These are phyloP conservation scores for Tremella yokohamensis DNA, from an alignment of 768 basidiomycete species.

Conservation along the genomic window DNA sequence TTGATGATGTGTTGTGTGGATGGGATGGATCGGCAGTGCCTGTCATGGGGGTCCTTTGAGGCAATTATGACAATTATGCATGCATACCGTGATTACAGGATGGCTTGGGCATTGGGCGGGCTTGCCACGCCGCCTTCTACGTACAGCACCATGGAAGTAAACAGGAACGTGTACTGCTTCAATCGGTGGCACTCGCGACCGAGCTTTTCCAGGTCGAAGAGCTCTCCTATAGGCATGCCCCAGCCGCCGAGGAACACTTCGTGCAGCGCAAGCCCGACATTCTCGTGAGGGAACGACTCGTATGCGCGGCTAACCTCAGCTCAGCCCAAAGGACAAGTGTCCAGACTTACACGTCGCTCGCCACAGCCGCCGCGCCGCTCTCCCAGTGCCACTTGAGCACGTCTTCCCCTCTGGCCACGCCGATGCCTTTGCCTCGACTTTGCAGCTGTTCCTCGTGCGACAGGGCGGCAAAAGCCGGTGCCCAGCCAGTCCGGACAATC, in stretches of 20 bases:
- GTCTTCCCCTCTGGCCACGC: conserved; percentile 8
- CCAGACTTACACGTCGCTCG: not conserved
- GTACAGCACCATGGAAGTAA: conserved; percentile 10
- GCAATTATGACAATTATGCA: too few relatives aligned
- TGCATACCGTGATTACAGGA: too few relatives aligned
- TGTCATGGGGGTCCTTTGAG: too few relatives aligned
- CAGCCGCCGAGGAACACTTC: conserved; percentile 10
- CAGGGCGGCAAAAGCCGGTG: conserved; percentile 1
- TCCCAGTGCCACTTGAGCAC: conserved; percentile 15
- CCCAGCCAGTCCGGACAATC: conserved; percentile 13
- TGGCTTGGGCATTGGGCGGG: conserved; percentile 5
- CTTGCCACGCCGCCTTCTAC: conserved; percentile 18
- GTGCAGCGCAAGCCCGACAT: conserved; percentile 2
- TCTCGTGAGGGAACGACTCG: conserved; percentile 4
- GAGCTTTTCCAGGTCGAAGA: conserved; percentile 5
- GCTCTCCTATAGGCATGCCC: conserved; percentile 18
- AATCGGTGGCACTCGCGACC: conserved; percentile 11
- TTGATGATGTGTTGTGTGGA: too few relatives aligned
- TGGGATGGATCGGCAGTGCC: too few relatives aligned
- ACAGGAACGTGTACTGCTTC: conserved; percentile 10
- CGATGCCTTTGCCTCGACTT: not conserved
- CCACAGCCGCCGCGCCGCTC: conserved; percentile 16
- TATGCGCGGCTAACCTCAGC: not conserved
- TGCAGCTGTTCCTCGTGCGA: not conserved
- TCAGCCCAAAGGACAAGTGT: not conserved